Conservation (phyloP, 2,329 filamentous ascomycete genomes). For the Pseudogymnoascus sp. region DNA sequence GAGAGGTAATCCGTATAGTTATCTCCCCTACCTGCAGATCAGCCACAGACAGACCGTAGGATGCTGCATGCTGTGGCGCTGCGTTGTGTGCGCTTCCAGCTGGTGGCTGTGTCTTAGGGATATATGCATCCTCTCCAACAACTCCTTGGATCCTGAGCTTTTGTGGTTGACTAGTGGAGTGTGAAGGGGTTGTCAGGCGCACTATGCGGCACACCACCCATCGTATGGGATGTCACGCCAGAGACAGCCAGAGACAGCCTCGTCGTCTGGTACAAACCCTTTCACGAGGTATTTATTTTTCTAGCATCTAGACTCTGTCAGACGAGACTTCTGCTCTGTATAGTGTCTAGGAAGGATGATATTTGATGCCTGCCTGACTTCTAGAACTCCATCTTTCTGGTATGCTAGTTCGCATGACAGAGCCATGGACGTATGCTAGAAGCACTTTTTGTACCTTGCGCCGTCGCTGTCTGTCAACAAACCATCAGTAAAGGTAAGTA, state of each 20-base stretch:
- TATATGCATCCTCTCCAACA: not conserved
- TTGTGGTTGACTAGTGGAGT: not conserved
- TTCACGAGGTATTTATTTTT: constrained; percentile 1
- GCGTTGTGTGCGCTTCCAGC: not conserved
- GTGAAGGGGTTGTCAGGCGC: constrained; percentile 3
- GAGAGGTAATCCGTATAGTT: not conserved
- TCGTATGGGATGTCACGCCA: not conserved
- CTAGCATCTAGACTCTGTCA: not conserved
- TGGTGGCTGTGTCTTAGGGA: not conserved
- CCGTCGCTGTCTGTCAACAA: not conserved
- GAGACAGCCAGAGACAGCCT: not conserved
- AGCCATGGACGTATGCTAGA: not conserved
- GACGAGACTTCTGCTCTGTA: not conserved
- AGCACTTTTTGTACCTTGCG: not conserved
- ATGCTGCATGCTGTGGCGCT: not conserved
- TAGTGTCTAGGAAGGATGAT: not conserved
- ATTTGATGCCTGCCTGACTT: not conserved
- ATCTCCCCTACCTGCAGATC: not conserved
- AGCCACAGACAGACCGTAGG: not conserved
- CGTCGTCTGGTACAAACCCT: constrained; percentile 1
- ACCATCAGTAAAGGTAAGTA: not conserved
- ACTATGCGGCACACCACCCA: not conserved
- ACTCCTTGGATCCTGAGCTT: not conserved
- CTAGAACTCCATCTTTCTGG: not conserved
- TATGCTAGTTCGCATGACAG: not conserved